Base-by-base conservation (phyloP, 495 filamentous ascomycete genomes). In the Aspergillus bridgeri region DNA sequence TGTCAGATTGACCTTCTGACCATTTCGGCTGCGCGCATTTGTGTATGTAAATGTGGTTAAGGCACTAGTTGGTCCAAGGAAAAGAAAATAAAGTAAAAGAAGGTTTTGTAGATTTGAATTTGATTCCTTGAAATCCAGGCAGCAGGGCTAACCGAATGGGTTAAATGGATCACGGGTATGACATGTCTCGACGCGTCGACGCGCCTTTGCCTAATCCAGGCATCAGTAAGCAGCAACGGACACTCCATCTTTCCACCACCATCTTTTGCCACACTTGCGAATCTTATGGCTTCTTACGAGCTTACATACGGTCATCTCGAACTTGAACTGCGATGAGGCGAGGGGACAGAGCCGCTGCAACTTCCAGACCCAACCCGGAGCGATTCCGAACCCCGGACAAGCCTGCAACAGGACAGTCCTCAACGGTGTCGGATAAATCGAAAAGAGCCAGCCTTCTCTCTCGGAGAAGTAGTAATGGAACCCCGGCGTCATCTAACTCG, bases 251-350 rank as follows among this genome's bases (percentile, higher is more conserved):
- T 29, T 51, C 48, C 21, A 51, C 48, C 23, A 25, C 21, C 21
- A 46, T 46, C n/a, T 18, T 51, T 47, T 23, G 22, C 45, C 18
- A 47, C 22, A 7, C 19, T 24, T 42, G n/a, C 15, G 15, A 53
- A 46, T 50, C 53, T 53, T 51, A 65, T 69, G 61, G 54, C 55
- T 64, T 43, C 42, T 24, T 21, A 19, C 54, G 52, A 59, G 21
- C 21, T 21, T 22, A 27, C 25, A 20, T 44, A 46, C 23, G 9
- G 43, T 21, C 29, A 23, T 18, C 29, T 52, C 18, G 19, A 54
- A 42, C 48, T 49, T 46, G 43, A 63, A 53, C 56, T 71, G 74
- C 69, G 63, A 77, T 77, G 74, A 74, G 62, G 66, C 62, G 58
- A 54, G 57, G 49, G 22, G 60, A 65, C 42, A 61, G 47, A 44